Evolutionary conservation across 495 filamentous ascomycete species (phyloP), one percentile per base, ranked within the genome.

Genomic region (Aspergillus panamensis): DNA sequence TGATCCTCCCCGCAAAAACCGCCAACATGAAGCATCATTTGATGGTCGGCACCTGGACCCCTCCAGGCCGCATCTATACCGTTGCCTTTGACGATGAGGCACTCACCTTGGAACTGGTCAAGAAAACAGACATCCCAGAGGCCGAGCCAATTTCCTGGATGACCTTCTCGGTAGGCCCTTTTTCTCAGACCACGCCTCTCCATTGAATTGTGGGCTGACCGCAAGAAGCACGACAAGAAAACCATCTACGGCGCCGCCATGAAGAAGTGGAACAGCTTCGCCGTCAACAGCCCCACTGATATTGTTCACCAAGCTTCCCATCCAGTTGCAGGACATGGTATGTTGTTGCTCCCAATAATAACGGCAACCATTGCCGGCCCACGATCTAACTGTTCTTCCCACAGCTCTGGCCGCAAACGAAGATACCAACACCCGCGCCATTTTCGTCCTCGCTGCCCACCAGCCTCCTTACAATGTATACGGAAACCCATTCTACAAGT

Each of bases 111-210:
- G 80, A 85, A 57, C 61, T 91, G 69, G 69, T 92, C 66, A 90
- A 92, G 78, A 85, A 85, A 59, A 92, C 88, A 12, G 81, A 85
- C 44, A 92, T 92, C 57, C 87, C 88, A 8, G 73, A 87, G 39
- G 85, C 90, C 47, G 88, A 94, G 74, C 87, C 90, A 3, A 92
- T 94, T 65, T 92, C 88, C 62, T 94, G 90, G 90, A 91, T 94
- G 86, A 87, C 87, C 40, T 91, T 92, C 64, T 87, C 90, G 65
- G 87, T 89, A 76, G 70, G 82, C 70, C 70, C 14, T 40, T 37
- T 14, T 29, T 42, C 14, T n/a, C 47, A 40, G 12, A 17, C 7
- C 13, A 19, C 31, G 19, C 20, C n/a, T 14, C 42, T 13, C 3
- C 10, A 37, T 17, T 31, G 30, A 30, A 55, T 43, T 45, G 20